phyloP scores from a whole-genome alignment of 176 grass and related monocot species.

The Ensete ventricosum region DNA sequence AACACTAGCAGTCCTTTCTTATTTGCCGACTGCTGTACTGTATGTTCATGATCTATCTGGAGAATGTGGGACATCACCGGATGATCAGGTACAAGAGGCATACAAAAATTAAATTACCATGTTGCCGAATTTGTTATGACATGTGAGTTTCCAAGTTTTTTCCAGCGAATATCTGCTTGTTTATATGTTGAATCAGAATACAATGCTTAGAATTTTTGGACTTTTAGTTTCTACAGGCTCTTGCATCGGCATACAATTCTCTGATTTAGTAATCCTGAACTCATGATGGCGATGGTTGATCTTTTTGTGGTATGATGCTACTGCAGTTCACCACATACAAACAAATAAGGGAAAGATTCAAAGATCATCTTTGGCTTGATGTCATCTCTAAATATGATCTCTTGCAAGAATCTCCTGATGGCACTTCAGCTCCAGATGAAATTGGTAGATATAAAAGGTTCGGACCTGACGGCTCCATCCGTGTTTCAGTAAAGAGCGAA shows the following conservation, averaged over 20 bases:
- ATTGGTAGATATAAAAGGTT: conserved; percentile 38
- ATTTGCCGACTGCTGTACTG: conserved; percentile 73
- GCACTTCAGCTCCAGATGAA: conserved; percentile 22
- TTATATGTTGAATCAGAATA: background rate
- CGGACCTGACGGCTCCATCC: conserved; percentile 59
- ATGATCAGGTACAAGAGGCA: conserved; percentile 53
- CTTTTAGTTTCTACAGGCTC: background rate
- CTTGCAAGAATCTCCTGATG: conserved; percentile 28
- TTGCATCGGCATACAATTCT: background rate
- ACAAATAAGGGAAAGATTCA: conserved; percentile 64
- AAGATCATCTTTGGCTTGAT: conserved; percentile 64
- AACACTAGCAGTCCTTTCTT: conserved; percentile 70
- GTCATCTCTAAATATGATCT: conserved; percentile 91
- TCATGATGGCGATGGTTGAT: conserved; percentile 4
- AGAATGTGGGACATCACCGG: conserved; percentile 62
- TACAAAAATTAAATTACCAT: background rate
- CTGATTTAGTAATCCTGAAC: background rate
- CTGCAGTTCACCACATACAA: conserved; percentile 63
- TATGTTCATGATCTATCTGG: conserved; percentile 91
- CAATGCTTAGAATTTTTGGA: background rate
- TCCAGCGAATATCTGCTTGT: background rate
- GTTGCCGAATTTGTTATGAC: background rate
- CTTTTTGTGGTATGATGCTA: background rate
- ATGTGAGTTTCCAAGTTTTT: background rate
- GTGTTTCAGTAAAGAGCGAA: conserved; percentile 47